Evolutionary conservation across 192 early-diverging fungal genomes (phyloP).

Genomic region (Linnemannia zychae): DNA sequence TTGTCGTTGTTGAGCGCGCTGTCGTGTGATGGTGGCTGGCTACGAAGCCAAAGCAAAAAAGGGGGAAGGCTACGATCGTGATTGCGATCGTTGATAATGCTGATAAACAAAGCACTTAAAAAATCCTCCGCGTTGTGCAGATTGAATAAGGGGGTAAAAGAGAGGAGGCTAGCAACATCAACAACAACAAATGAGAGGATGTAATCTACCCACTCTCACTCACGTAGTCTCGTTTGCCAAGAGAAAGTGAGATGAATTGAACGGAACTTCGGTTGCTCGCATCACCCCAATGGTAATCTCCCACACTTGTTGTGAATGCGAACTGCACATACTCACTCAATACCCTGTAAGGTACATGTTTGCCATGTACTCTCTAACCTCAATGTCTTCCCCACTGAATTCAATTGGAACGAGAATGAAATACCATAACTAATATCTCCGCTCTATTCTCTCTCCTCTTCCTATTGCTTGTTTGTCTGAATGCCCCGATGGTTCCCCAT

Average conservation of each 20-base stretch:
- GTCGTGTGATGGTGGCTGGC: background rate
- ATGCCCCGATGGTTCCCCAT: background rate
- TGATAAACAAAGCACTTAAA: background rate
- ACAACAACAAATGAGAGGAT: no score
- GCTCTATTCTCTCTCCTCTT: background rate
- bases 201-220: background rate
- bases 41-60: background rate
- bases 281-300: background rate
- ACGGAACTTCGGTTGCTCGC: background rate
- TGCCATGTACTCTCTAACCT: background rate
- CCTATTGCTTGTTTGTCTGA: background rate
- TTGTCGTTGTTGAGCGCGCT: background rate
- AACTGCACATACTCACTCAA: background rate
- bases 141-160: background rate
- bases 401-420: background rate
- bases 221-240: background rate
- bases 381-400: background rate
- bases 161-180: background rate
- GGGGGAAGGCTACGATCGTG: background rate
- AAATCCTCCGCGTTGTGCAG: background rate
- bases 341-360: background rate
- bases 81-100: slow-evolving; percentile 12
- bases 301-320: background rate
- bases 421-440: background rate
- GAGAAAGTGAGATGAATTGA: background rate